Conservation (phyloP, 768 basidiomycete species). For the Sutorius australiensis region DNA sequence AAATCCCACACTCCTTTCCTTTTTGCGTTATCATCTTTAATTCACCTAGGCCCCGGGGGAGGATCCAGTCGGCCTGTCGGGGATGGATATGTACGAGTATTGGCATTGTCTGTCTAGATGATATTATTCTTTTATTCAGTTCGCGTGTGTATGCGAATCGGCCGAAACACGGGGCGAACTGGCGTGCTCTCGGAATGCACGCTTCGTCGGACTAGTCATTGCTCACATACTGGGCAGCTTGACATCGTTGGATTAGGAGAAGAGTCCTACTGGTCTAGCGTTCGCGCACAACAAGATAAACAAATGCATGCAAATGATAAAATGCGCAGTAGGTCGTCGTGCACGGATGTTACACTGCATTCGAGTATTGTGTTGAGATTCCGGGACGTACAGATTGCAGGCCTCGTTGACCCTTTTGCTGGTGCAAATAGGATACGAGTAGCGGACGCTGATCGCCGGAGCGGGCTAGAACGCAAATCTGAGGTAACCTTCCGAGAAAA, state of each 20-base stretch:
- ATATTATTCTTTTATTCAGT: background rate
- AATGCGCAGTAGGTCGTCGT: too few relatives aligned
- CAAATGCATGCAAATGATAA: background rate
- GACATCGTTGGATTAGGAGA: background rate
- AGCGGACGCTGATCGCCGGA: too few relatives aligned
- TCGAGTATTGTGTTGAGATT: too few relatives aligned
- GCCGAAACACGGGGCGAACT: too few relatives aligned
- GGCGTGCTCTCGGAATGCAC: background rate
- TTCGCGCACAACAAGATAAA: background rate
- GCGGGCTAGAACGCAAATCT: too few relatives aligned
- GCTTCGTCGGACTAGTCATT: background rate
- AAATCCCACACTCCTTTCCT: background rate
- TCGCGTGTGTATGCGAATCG: background rate
- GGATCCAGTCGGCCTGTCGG: background rate
- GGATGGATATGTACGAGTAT: constrained; percentile 5
- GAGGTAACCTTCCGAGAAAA: too few relatives aligned
- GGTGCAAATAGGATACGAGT: too few relatives aligned
- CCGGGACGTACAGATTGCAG: too few relatives aligned
- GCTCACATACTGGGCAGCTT: background rate
- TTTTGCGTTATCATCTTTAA: background rate
- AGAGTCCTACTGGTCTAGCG: too few relatives aligned
- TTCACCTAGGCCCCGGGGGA: background rate
- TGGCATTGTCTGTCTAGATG: background rate
- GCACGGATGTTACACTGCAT: background rate
- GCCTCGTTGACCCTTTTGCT: too few relatives aligned